Conservation (phyloP, 805 yeast species). For the Pichia cephalocereana region DNA sequence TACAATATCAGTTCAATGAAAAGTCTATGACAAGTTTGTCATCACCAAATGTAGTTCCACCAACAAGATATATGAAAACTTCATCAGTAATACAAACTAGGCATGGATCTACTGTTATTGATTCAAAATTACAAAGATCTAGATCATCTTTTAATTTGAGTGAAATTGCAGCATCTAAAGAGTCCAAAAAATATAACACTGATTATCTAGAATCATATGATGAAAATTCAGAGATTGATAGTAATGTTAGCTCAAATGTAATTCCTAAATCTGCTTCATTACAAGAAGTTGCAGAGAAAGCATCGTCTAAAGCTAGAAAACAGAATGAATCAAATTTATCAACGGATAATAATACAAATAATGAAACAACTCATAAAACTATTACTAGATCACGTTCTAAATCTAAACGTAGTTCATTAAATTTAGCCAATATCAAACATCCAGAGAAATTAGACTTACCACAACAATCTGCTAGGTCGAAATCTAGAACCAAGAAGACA, state of each 20-base stretch:
- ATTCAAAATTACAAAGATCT: slow-evolving; percentile 28
- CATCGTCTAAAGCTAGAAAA: not conserved
- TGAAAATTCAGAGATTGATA: not conserved
- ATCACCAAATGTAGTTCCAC: not conserved
- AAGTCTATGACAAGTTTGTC: not conserved
- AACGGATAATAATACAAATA: too few relatives aligned
- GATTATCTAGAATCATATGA: not conserved
- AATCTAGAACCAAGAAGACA: slow-evolving; percentile 23
- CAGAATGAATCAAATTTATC: not conserved
- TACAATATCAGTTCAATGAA: not conserved
- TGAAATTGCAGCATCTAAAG: slow-evolving; percentile 36
- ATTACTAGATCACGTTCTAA: slow-evolving; percentile 3
- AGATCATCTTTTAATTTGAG: slow-evolving; percentile 46
- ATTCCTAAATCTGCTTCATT: slow-evolving; percentile 1
- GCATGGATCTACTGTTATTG: not conserved
- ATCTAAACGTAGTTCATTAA: slow-evolving; percentile 3
- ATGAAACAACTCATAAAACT: slow-evolving; percentile 3
- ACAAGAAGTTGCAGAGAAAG: slow-evolving; percentile 5
- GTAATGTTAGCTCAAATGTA: not conserved
- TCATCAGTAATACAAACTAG: slow-evolving; percentile 2
- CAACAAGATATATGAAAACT: not conserved
- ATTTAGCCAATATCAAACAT: slow-evolving; percentile 13
- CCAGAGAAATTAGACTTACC: slow-evolving; percentile 26
- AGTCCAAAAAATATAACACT: slow-evolving; percentile 1
- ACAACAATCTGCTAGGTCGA: slow-evolving; percentile 26